Evolutionary conservation across 2,329 filamentous ascomycete species (phyloP).

Genomic region (Arthrobotrys iridis): DNA sequence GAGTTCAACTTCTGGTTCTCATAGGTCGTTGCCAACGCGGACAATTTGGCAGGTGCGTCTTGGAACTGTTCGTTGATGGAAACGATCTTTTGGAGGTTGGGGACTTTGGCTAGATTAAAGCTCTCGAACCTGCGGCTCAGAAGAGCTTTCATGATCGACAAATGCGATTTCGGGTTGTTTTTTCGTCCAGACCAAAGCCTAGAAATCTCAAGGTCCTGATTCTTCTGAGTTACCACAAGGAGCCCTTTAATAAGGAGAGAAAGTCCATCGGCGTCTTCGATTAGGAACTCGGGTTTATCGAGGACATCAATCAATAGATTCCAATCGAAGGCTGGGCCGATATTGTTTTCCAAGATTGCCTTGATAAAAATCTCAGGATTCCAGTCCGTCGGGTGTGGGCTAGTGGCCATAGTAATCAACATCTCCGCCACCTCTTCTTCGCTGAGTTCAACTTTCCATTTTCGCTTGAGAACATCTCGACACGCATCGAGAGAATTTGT

Average conservation of each 20-base stretch:
- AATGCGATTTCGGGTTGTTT: constrained; percentile 84
- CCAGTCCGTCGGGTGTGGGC: constrained; percentile 57
- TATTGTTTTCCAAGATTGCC: constrained; percentile 65
- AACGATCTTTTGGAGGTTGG: constrained; percentile 81
- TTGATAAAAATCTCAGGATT: constrained; percentile 66
- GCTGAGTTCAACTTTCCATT: constrained; percentile 72
- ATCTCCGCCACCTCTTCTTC: constrained; percentile 85
- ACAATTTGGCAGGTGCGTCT: constrained; percentile 70
- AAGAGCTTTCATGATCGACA: constrained; percentile 93
- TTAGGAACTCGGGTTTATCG: constrained; percentile 82
- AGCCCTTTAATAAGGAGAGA: constrained; percentile 81
- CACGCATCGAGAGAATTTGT: constrained; percentile 79
- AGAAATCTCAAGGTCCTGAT: constrained; percentile 80
- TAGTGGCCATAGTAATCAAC: constrained; percentile 66
- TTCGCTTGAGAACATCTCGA: constrained; percentile 69
- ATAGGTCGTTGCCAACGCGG: constrained; percentile 72
- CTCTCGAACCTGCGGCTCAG: constrained; percentile 78
- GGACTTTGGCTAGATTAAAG: constrained; percentile 85
- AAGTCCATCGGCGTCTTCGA: constrained; percentile 78
- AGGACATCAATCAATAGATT: constrained; percentile 65
- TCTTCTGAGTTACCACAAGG: constrained; percentile 62
- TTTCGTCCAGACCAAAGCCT: constrained; percentile 88
- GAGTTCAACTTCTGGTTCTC: constrained; percentile 89
- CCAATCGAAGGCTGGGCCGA: constrained; percentile 58
- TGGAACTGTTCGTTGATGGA: constrained; percentile 70